Base-by-base conservation (phyloP, 352 stramenopile genomes). In the Phytophthora idaei region DNA sequence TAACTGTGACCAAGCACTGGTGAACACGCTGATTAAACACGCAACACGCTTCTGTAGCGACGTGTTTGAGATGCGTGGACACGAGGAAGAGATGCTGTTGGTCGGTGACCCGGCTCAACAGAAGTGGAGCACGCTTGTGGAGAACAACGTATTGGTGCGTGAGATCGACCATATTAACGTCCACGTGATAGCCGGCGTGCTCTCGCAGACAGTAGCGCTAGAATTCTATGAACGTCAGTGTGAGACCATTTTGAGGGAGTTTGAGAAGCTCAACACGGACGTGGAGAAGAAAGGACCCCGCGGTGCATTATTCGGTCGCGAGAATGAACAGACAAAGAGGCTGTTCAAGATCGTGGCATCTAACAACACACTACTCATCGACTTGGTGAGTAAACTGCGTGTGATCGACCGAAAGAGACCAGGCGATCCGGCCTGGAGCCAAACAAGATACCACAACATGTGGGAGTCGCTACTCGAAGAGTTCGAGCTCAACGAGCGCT, bases 301-400 rank as follows among this genome's bases (percentile, higher is more conserved):
- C 25, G 81, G 82, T 25, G 84, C 84, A 41, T 73, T 94, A 27
- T 92, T 94, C 59, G 86, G 84, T 9, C 90, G 80, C 5, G 87
- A 94, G 54, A 78, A 77, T 31, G 79, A 92, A 63, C 87, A 93
- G 69, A 81, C 91, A 56, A 88, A 89, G 69, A 83, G 90, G 36
- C 56, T 94, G 42, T 94, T 94, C 69, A 81, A 93, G 69, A 94
- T 98, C 34, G 92, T 99, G 28, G 94, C 95, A 15, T 95, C 90
- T 41, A 98, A 98, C 73, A 99, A 99, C 81, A 97, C 90, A 67
- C 80, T 99, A 46, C 88, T 99, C 44, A 98, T 98, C 54, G 94
- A 99, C 59, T 87, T 99, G 58, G 94, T 99, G 63, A 96, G 84
- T 47, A 98, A 98, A 67, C 80, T 99, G 50, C 95, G 95, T 32